These are phyloP conservation scores for Metroxylon sagu DNA, from an alignment of 176 grass and related monocot species.

Conservation along the genomic window DNA sequence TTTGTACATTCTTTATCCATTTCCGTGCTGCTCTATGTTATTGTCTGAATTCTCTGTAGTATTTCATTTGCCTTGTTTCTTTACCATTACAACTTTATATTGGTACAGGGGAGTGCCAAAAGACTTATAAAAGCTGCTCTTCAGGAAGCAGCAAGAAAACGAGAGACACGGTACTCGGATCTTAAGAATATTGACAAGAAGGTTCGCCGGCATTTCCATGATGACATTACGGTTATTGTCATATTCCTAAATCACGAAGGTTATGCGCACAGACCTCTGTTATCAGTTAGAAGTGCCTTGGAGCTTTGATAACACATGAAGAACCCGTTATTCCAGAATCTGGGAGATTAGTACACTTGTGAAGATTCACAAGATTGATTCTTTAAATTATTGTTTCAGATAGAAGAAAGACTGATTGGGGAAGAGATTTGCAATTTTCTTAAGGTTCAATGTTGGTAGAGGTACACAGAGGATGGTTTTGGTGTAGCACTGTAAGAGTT, in stretches of 20 bases:
- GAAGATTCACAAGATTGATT: too few relatives aligned
- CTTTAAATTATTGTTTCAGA: too few relatives aligned
- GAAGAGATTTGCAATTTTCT: too few relatives aligned
- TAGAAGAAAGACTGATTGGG: too few relatives aligned
- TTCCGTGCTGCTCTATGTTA: too few relatives aligned
- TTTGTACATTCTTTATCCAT: too few relatives aligned
- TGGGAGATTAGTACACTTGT: too few relatives aligned
- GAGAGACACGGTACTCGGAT: conserved; percentile 87
- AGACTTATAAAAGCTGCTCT: conserved; percentile 94
- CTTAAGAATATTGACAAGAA: conserved; percentile 93
- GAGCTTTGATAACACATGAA: conserved; percentile 48
- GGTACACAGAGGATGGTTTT: too few relatives aligned
- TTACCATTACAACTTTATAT: not conserved
- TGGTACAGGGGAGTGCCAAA: conserved; percentile 70
- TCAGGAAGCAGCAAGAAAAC: conserved; percentile 73
- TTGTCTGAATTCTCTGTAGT: not conserved
- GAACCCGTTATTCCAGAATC: not conserved
- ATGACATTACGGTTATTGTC: conserved; percentile 83
- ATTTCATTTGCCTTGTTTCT: not conserved
- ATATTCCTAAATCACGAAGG: conserved; percentile 81
- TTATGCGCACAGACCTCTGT: conserved; percentile 25
- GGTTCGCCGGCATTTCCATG: conserved; percentile 90
- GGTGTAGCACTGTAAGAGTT: too few relatives aligned
- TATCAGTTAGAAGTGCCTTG: conserved; percentile 68
- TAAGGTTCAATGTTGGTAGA: too few relatives aligned